A percentile compares a stretch with the other conserved stretches of the same genome.
Conservation (phyloP, 1,284 basidiomycete species). For the Gymnopus androsaceus region DNA sequence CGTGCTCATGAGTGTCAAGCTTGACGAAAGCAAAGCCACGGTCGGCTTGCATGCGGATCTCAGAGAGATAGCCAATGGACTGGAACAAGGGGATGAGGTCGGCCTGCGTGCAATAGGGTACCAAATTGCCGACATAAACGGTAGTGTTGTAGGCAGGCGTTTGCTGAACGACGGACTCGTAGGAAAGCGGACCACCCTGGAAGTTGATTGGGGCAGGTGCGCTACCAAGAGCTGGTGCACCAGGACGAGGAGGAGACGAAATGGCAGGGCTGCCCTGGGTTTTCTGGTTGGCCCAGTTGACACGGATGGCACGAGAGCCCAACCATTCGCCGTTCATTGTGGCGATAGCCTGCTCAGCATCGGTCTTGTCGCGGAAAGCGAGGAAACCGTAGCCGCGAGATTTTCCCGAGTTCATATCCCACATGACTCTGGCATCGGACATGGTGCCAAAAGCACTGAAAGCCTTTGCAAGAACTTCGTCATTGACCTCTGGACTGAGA, state of each 20-base stretch:
- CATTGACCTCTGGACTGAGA: conserved; percentile 96
- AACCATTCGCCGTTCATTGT: conserved; percentile 99
- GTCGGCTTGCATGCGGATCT: conserved; percentile 98
- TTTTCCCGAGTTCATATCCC: conserved; percentile 99
- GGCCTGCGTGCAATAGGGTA: conserved; percentile 92
- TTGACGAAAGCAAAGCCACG: conserved; percentile 99
- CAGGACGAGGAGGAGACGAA: conserved; percentile 29
- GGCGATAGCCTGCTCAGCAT: conserved; percentile 96
- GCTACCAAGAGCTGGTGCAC: conserved; percentile 42
- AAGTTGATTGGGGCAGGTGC: conserved; percentile 85
- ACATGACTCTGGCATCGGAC: conserved; percentile 98
- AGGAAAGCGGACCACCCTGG: conserved; percentile 82
- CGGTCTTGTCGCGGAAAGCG: conserved; percentile 93
- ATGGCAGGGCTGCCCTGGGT: conserved; percentile 64
- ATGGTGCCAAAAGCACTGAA: conserved; percentile 94
- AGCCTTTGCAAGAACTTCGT: conserved; percentile 94
- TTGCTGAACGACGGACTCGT: conserved; percentile 86
- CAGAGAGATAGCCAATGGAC: conserved; percentile 95
- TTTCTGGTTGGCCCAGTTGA: conserved; percentile 99
- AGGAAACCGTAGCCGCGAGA: conserved; percentile 94
- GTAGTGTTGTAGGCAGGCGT: conserved; percentile 92
- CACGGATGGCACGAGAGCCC: conserved; percentile 93
- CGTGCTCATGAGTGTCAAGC: conserved; percentile 96
- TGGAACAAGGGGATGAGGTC: conserved; percentile 97
- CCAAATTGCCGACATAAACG: conserved; percentile 97